Evolutionary conservation across 768 basidiomycete genomes (phyloP).

Genomic region (Obba rivulosa): DNA sequence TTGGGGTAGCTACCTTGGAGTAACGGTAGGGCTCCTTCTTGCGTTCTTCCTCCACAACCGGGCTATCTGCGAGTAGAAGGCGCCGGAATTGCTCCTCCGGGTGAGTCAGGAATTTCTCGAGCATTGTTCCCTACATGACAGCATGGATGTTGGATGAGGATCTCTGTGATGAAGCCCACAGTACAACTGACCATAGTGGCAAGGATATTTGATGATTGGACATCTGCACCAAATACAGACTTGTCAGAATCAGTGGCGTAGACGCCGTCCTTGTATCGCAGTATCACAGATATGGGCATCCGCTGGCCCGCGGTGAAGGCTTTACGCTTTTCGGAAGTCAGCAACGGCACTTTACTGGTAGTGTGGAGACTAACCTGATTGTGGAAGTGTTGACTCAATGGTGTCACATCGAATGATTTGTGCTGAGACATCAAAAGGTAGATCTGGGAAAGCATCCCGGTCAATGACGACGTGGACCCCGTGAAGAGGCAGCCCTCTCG

Average conservation of each 20-base stretch:
- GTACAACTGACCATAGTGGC: constrained; percentile 58
- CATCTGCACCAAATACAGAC: no score
- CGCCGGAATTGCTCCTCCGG: constrained; percentile 56
- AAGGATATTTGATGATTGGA: constrained; percentile 33
- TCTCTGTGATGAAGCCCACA: not conserved
- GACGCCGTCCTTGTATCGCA: constrained; percentile 60
- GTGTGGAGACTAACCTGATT: constrained; percentile 43
- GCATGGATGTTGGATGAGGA: not conserved
- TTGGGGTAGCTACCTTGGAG: constrained; percentile 51
- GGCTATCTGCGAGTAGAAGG: constrained; percentile 34
- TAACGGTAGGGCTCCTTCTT: constrained; percentile 80
- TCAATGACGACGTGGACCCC: constrained; percentile 88
- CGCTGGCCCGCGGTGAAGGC: constrained; percentile 74
- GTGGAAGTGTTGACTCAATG: constrained; percentile 55
- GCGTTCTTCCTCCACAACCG: constrained; percentile 27
- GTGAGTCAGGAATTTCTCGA: constrained; percentile 85
- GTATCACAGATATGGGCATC: constrained; percentile 64
- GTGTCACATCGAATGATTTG: constrained; percentile 55
- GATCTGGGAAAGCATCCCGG: constrained; percentile 78
- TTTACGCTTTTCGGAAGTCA: constrained; percentile 3
- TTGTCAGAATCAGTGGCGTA: constrained; percentile 62
- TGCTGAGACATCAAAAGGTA: constrained; percentile 82
- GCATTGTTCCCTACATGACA: constrained; percentile 65
- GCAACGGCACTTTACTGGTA: not conserved
- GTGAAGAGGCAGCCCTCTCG: constrained; percentile 56